Conservation (phyloP, 805 yeast species). For the Cyberlindnera suaveolens region DNA sequence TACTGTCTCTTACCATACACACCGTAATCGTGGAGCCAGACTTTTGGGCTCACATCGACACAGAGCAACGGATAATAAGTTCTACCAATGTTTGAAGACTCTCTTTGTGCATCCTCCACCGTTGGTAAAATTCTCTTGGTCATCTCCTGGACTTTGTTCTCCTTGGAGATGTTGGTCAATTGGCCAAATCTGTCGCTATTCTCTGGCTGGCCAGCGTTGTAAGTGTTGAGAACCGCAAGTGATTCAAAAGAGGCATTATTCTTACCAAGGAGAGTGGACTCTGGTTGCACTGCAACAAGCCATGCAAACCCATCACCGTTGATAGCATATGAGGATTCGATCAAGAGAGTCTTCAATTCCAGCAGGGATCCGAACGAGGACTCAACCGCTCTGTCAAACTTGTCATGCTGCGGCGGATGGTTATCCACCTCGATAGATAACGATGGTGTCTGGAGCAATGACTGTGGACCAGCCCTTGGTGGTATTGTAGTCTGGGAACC, state of each 20-base stretch:
- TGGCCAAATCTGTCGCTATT: constrained; percentile 46
- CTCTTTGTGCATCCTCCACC: constrained; percentile 34
- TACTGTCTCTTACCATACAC: constrained; percentile 65
- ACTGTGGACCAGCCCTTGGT: constrained; percentile 6
- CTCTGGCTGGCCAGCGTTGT: constrained; percentile 83
- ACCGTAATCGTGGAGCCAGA: constrained; percentile 70
- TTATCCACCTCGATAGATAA: constrained; percentile 28
- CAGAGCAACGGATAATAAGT: constrained; percentile 55
- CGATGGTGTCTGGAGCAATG: constrained; percentile 42
- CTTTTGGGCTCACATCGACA: constrained; percentile 66
- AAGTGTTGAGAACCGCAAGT: constrained; percentile 73
- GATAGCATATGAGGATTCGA: constrained; percentile 62
- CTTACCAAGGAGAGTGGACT: constrained; percentile 14
- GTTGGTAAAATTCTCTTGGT: constrained; percentile 16
- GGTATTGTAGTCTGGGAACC: constrained; percentile 9
- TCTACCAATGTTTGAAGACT: constrained; percentile 17
- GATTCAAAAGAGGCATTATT: constrained; percentile 28
- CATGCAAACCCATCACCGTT: constrained; percentile 91
- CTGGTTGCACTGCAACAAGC: constrained; percentile 56
- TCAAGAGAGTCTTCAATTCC: constrained; percentile 66
- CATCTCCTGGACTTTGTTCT: constrained; percentile 3
- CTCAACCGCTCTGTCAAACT: background rate
- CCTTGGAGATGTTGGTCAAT: constrained; percentile 23
- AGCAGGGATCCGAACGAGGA: constrained; percentile 57
- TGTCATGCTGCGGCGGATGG: constrained; percentile 28